Evolutionary conservation across 1,139 yeast genomes (phyloP).

Genomic region (Hemisphaericaspora lyxosophila): DNA sequence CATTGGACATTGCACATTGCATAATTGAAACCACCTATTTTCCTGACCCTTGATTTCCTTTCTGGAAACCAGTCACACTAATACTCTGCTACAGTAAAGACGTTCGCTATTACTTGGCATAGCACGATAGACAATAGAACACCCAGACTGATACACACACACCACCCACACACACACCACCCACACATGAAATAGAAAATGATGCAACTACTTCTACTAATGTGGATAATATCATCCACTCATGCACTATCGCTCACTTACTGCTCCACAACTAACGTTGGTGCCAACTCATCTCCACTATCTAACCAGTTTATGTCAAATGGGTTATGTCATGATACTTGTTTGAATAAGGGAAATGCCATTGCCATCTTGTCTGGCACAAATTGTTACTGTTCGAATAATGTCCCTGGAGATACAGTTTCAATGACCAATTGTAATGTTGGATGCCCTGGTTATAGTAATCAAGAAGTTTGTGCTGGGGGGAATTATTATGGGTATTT

Average conservation of each 20-base stretch:
- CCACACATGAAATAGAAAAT: not conserved
- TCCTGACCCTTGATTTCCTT: too few relatives aligned
- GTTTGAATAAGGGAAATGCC: constrained; percentile 45
- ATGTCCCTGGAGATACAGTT: constrained; percentile 43
- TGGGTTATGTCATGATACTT: constrained; percentile 53
- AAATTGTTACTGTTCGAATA: constrained; percentile 63
- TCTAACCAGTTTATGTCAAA: constrained; percentile 43
- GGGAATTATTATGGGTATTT: constrained; percentile 37
- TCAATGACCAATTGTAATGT: constrained; percentile 38
- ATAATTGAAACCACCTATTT: too few relatives aligned
- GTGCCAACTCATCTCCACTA: constrained; percentile 24
- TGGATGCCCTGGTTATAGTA: constrained; percentile 51
- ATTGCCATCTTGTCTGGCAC: constrained; percentile 54
- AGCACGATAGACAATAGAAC: too few relatives aligned
- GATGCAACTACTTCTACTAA: not conserved
- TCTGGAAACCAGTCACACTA: too few relatives aligned
- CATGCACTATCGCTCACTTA: constrained; percentile 21
- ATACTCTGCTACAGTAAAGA: too few relatives aligned
- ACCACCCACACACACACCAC: too few relatives aligned
- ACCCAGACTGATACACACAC: too few relatives aligned
- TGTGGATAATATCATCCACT: constrained; percentile 1
- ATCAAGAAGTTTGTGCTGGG: constrained; percentile 34
- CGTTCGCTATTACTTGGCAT: too few relatives aligned
- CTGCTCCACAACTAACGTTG: constrained; percentile 49
- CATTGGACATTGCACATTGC: not conserved